Base-by-base conservation (phyloP, 2,329 filamentous ascomycete genomes). In the Cryphonectria parasitica region DNA sequence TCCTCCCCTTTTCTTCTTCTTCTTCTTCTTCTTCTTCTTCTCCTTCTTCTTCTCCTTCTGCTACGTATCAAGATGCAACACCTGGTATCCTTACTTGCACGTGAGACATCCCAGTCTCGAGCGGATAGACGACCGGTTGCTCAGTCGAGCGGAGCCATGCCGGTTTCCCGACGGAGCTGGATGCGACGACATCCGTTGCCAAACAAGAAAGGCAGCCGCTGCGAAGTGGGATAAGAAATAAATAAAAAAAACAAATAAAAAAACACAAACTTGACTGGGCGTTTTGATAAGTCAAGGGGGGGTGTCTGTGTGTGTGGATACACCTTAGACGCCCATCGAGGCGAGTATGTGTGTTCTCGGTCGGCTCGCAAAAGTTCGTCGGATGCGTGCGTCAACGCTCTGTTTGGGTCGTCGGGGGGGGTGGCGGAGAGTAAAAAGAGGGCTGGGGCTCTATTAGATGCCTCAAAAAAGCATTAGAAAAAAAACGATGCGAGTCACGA, bases 31-130 rank as follows among this genome's bases (percentile, higher is more conserved):
- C 36, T 39, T 0, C 36, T 11, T n/a, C 34, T 34, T 34, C 36
- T 39, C 10, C 36, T 39, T 11, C 10, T 39, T 11, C 36, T 39
- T 11, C 36, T 39, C 36, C 36, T 39, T 0, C 36, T 11, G 8
- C 1, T 39, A 10, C 36, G 3, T 2, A 2, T 39, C 36, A 39
- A 39, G 8, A 49, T 49, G 22, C 45, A 49, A n/a, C 45, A 49
- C 22, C 45, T 49, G 45, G 45, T 49, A 31, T 62, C 78, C 79
- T 58, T 77, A 83, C 81, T 82, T 82, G 77, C 83, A 86, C 39
- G 83, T 85, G 76, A 85, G 78, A 77, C 83, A 85, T 70, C 83
- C 83, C 22, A 82, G 80, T 74, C 81, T 77, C 45, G 78, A 80
- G 64, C 79, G 75, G 28, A 71, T 73, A 31, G 66, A 69, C 49